Percentiles rank a stretch among this genome's conserved stretches.
phyloP scores from a whole-genome alignment of 1,284 basidiomycete species.

The Puccinia horiana region DNA sequence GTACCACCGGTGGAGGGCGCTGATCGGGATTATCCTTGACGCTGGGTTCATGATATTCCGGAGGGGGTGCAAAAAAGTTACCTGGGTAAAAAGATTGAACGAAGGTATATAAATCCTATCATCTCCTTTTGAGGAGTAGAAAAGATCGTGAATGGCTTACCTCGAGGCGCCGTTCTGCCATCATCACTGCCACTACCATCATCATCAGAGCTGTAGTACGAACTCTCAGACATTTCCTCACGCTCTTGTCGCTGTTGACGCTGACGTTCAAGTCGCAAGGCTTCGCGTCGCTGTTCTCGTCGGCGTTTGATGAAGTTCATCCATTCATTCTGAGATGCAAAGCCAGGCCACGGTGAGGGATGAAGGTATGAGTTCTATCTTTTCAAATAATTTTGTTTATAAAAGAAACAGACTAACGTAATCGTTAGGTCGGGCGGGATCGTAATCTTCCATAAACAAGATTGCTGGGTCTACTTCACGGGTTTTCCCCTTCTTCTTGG shows the following conservation, averaged over 20 bases:
- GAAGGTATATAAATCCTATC: neutral
- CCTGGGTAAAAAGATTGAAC: conserved; percentile 4
- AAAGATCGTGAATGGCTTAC: neutral
- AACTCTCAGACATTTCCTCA: conserved; percentile 43
- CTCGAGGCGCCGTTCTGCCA: conserved; percentile 29
- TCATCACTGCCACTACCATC: conserved; percentile 41
- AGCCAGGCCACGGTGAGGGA: neutral
- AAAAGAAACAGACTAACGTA: conserved; percentile 37
- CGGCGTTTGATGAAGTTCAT: conserved; percentile 48
- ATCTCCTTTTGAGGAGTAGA: neutral
- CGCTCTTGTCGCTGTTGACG: conserved; percentile 45
- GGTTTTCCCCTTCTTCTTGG: conserved; percentile 49
- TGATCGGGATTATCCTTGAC: conserved; percentile 21
- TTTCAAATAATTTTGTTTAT: neutral
- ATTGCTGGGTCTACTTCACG: conserved; percentile 50
- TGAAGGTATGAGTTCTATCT: neutral
- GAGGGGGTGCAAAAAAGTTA: conserved; percentile 48
- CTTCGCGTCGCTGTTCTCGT: conserved; percentile 44
- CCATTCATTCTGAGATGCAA: conserved; percentile 41
- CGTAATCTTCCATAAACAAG: conserved; percentile 49
- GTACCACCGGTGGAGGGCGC: neutral
- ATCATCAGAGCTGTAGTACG: conserved; percentile 46
- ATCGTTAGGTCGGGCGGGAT: conserved; percentile 50
- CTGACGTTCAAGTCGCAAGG: conserved; percentile 46
- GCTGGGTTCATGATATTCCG: conserved; percentile 36